Conservation (phyloP, 2,329 filamentous ascomycete genomes). For the Verruconis gallopava region DNA sequence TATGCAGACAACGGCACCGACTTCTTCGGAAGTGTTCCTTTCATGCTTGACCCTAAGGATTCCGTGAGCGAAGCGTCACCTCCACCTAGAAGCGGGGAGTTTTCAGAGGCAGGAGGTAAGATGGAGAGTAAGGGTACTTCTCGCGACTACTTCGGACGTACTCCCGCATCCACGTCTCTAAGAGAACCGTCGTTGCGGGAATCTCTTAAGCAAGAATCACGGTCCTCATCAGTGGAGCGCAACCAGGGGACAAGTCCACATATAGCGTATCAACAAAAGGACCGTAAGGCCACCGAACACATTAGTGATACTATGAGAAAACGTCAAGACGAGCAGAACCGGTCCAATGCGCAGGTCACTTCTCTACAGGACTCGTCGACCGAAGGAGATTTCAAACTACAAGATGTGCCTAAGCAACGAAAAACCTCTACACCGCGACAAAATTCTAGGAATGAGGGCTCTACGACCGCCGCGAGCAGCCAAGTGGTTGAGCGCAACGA, state of each 20-base stretch:
- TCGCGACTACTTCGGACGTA: constrained; percentile 28
- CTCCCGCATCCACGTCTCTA: neutral
- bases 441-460: constrained; percentile 3
- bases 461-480: neutral
- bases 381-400: constrained; percentile 50
- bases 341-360: neutral
- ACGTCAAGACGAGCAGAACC: constrained; percentile 21
- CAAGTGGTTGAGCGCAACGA: neutral
- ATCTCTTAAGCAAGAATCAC: constrained; percentile 20
- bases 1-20: constrained; percentile 50
- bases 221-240: constrained; percentile 34
- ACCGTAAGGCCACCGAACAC: constrained; percentile 50
- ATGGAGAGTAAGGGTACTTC: constrained; percentile 17
- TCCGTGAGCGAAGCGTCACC: constrained; percentile 15
- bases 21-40: constrained; percentile 35
- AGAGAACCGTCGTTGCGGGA: constrained; percentile 13
- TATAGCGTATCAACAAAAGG: constrained; percentile 82
- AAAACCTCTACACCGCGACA: constrained; percentile 24
- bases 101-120: constrained; percentile 3
- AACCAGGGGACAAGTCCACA: constrained; percentile 55
- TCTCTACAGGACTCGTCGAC: constrained; percentile 13
- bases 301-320: constrained; percentile 42
- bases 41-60: constrained; percentile 38
- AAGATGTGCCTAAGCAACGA: constrained; percentile 62
- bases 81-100: constrained; percentile 4